Conservation (phyloP, 192 early-diverging fungal species). For the Funneliformis mosseae region DNA sequence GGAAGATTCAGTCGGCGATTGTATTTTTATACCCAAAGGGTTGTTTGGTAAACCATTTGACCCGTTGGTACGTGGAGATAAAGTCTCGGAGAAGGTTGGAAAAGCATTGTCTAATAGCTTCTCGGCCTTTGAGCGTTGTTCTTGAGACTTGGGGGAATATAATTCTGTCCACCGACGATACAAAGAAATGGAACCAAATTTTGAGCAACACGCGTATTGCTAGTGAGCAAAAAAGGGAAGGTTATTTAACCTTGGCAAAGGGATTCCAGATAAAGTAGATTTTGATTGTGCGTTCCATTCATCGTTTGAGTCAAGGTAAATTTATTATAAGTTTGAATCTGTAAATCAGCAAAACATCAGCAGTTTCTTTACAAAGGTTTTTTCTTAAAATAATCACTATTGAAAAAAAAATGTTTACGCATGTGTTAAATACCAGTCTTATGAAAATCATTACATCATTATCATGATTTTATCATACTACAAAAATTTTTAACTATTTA, state of each 20-base stretch:
- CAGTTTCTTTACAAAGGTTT: neutral
- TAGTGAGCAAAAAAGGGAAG: conserved; percentile 21
- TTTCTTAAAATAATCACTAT: too few relatives aligned
- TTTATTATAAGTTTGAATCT: neutral
- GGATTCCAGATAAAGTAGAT: conserved; percentile 24
- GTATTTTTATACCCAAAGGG: conserved; percentile 15
- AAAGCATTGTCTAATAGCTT: conserved; percentile 74
- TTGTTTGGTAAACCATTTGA: conserved; percentile 30
- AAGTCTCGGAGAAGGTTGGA: conserved; percentile 76
- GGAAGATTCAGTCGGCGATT: conserved; percentile 52
- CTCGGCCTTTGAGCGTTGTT: conserved; percentile 69
- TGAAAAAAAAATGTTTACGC: too few relatives aligned
- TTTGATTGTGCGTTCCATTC: conserved; percentile 24
- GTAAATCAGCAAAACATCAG: neutral
- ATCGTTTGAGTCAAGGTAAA: neutral
- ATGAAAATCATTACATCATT: neutral
- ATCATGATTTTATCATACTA: too few relatives aligned
- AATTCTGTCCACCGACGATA: conserved; percentile 35
- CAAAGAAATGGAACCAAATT: conserved; percentile 10
- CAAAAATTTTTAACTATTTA: too few relatives aligned
- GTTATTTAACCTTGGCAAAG: conserved; percentile 32
- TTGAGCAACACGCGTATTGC: conserved; percentile 31
- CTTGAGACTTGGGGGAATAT: conserved; percentile 58
- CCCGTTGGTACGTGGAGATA: conserved; percentile 44
- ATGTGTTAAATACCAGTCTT: neutral